Conservation (phyloP, 2,329 filamentous ascomycete species). For the Phaeosphaeria sp. region DNA sequence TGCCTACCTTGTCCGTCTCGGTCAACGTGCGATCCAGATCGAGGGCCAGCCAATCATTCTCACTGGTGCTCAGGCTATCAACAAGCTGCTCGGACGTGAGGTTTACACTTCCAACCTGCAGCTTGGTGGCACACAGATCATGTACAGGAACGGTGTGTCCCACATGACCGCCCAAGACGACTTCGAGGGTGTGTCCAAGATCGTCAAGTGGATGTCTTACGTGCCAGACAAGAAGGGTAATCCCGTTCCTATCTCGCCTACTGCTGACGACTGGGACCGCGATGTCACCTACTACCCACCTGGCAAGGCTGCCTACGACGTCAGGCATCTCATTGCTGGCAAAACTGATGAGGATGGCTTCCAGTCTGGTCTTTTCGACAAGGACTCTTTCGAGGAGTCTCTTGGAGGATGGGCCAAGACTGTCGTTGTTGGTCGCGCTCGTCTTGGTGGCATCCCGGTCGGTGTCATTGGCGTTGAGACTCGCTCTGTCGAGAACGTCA, state of each 20-base stretch:
- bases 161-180: slow-evolving; percentile 98
- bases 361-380: slow-evolving; percentile 92
- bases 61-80: slow-evolving; percentile 94
- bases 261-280: slow-evolving; percentile 87
- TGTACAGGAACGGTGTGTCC: slow-evolving; percentile 99
- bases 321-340: slow-evolving; percentile 90
- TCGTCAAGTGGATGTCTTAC: slow-evolving; percentile 97
- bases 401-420: slow-evolving; percentile 97
- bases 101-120: slow-evolving; percentile 99
- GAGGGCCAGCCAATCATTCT: slow-evolving; percentile 99
- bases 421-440: slow-evolving; percentile 94
- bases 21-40: slow-evolving; percentile 97
- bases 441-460: slow-evolving; percentile 95
- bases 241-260: slow-evolving; percentile 90
- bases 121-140: slow-evolving; percentile 99
- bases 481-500: slow-evolving; percentile 94
- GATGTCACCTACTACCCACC: slow-evolving; percentile 83
- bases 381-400: slow-evolving; percentile 94
- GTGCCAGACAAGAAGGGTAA: slow-evolving; percentile 94
- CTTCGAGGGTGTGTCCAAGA: slow-evolving; percentile 96
- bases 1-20: slow-evolving; percentile 97
- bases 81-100: slow-evolving; percentile 97
- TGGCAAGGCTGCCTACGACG: slow-evolving; percentile 87
- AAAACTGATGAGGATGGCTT: slow-evolving; percentile 86
- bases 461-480: slow-evolving; percentile 98